Percentiles rank a stretch among this genome's conserved stretches.
Evolutionary conservation across 768 basidiomycete genomes (phyloP).

Genomic region (Boletus edulis): DNA sequence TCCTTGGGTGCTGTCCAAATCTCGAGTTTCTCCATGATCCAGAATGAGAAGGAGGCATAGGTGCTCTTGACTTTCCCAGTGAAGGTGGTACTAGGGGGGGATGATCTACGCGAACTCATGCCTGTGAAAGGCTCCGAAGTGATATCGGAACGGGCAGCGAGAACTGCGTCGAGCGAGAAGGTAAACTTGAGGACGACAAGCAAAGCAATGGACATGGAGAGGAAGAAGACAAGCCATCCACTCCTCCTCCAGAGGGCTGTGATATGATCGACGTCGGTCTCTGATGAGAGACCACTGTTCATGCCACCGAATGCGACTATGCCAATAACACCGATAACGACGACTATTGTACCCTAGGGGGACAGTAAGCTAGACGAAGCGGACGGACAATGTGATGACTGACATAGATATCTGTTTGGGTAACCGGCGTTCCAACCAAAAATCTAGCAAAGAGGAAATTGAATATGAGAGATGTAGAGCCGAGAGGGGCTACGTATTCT

Average conservation of each 20-base stretch:
- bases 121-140: conserved; percentile 53
- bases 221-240: conserved; percentile 92
- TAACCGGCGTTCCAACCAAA: conserved; percentile 83
- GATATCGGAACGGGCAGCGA: conserved; percentile 68
- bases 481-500: conserved; percentile 96
- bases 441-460: conserved; percentile 95
- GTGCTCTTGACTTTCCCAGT: conserved; percentile 34
- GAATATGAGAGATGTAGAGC: conserved; percentile 91
- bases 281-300: conserved; percentile 72
- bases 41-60: conserved; percentile 48
- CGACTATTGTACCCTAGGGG: conserved; percentile 72
- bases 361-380: background rate
- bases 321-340: conserved; percentile 81
- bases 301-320: conserved; percentile 87
- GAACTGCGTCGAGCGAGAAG: conserved; percentile 69
- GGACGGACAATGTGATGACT: conserved; percentile 22
- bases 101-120: conserved; percentile 32
- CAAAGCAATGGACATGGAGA: conserved; percentile 71
- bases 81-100: conserved; percentile 20
- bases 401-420: conserved; percentile 79
- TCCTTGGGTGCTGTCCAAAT: conserved; percentile 73
- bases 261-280: conserved; percentile 72
- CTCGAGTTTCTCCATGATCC: conserved; percentile 65
- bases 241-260: conserved; percentile 81
- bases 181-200: conserved; percentile 65